Conservation (phyloP, 106 monocot genomes). For the Chionographis japonica region DNA sequence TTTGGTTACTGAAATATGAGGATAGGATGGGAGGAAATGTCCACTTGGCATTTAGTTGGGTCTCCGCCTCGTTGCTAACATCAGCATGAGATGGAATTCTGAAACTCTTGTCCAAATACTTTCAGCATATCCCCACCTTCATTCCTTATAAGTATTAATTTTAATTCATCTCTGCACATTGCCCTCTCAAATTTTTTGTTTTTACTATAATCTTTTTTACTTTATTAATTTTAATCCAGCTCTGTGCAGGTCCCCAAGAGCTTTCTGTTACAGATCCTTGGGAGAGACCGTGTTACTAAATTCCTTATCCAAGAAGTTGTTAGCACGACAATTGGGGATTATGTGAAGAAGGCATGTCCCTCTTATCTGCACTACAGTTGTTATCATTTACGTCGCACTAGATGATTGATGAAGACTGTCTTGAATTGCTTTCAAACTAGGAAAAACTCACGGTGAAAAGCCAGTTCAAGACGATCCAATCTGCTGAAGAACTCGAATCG, state of each 20-base stretch:
- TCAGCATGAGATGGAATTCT: too few relatives aligned
- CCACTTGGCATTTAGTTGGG: too few relatives aligned
- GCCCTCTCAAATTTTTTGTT: too few relatives aligned
- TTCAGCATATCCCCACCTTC: too few relatives aligned
- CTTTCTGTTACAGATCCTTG: constrained; percentile 66
- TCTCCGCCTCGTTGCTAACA: too few relatives aligned
- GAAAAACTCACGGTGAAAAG: constrained; percentile 55
- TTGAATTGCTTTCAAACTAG: constrained; percentile 12
- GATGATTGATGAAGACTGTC: too few relatives aligned
- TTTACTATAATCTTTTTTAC: background rate
- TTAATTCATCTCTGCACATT: too few relatives aligned
- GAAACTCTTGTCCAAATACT: too few relatives aligned
- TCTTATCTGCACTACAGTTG: background rate
- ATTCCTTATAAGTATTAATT: too few relatives aligned
- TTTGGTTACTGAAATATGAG: too few relatives aligned
- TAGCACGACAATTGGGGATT: constrained; percentile 44
- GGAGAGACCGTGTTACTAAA: constrained; percentile 65
- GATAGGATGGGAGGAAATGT: too few relatives aligned
- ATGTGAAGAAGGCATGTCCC: constrained; percentile 44
- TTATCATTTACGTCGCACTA: background rate
- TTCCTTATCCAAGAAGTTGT: constrained; percentile 74
- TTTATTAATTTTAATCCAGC: background rate
- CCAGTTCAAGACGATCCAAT: constrained; percentile 43
- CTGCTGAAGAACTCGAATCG: constrained; percentile 58
- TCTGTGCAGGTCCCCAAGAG: constrained; percentile 63